Percentiles rank a stretch among this genome's conserved stretches.
phyloP scores from a whole-genome alignment of 2,329 filamentous ascomycete species.

The Scopulariopsis brevicaulis region DNA sequence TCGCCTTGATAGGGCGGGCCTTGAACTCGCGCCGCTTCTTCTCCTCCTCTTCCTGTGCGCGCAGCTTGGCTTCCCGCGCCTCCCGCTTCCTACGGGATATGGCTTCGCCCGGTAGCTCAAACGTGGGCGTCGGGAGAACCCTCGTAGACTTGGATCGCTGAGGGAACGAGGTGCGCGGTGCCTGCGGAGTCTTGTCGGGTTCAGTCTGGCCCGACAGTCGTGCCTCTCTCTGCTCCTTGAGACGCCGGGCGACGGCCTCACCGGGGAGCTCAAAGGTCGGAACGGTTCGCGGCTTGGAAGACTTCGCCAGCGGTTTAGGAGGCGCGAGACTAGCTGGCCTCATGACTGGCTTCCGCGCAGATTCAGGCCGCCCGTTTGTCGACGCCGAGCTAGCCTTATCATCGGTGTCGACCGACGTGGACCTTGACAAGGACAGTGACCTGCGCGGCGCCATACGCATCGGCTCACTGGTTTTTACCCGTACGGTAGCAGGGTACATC shows the following conservation, averaged over 20 bases:
- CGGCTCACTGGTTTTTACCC: slow-evolving; percentile 25
- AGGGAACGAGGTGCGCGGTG: neutral
- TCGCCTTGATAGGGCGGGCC: slow-evolving; percentile 41
- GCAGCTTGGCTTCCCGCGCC: slow-evolving; percentile 41
- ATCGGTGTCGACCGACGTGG: slow-evolving; percentile 8
- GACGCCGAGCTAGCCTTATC: slow-evolving; percentile 1
- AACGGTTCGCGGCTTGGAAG: slow-evolving; percentile 40
- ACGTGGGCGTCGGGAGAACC: slow-evolving; percentile 39
- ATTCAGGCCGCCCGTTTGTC: slow-evolving; percentile 9
- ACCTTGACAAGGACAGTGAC: slow-evolving; percentile 25
- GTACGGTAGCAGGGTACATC: slow-evolving; percentile 24
- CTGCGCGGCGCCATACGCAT: slow-evolving; percentile 27
- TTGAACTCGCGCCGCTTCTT: slow-evolving; percentile 52
- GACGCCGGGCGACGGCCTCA: slow-evolving; percentile 44
- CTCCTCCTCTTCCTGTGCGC: slow-evolving; percentile 47
- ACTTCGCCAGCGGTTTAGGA: slow-evolving; percentile 35
- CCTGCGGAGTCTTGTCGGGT: slow-evolving; percentile 3
- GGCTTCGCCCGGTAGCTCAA: slow-evolving; percentile 53
- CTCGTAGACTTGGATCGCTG: slow-evolving; percentile 36
- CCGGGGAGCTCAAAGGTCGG: slow-evolving; percentile 52
- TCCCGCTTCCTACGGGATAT: slow-evolving; percentile 44
- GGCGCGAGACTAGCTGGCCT: slow-evolving; percentile 30
- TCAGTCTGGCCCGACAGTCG: slow-evolving; percentile 27
- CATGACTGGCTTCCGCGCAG: slow-evolving; percentile 12
- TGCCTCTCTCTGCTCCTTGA: slow-evolving; percentile 48